Percentiles rank a stretch among this genome's conserved stretches.
Conservation (phyloP, 768 basidiomycete genomes). For the Kwoniella mangroviensis region DNA sequence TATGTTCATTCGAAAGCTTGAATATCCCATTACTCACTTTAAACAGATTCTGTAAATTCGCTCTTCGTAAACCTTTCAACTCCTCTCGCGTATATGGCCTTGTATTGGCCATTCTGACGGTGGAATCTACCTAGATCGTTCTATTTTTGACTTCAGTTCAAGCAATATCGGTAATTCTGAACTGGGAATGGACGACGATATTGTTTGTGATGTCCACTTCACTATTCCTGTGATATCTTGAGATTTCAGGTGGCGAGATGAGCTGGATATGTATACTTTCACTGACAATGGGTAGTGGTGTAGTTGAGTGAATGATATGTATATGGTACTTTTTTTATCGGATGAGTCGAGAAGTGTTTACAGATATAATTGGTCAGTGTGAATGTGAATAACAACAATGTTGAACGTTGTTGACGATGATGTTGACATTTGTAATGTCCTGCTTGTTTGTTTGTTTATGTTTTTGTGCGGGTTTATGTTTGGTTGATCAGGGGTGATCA, state of each 20-base stretch:
- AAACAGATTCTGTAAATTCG: slow-evolving; percentile 47
- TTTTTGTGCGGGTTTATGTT: neutral
- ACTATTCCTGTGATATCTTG: neutral
- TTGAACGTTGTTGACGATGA: neutral
- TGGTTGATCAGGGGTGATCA: neutral
- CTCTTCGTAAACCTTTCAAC: slow-evolving; percentile 39
- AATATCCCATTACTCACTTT: slow-evolving; percentile 33
- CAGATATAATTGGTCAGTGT: neutral
- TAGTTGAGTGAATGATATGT: neutral
- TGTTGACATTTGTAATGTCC: neutral
- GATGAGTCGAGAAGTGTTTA: neutral
- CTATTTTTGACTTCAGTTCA: neutral
- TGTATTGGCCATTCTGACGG: slow-evolving; percentile 23
- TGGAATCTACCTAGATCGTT: neutral
- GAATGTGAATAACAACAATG: too few relatives aligned
- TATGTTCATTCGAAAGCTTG: neutral
- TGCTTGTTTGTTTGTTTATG: neutral
- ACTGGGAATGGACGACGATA: neutral
- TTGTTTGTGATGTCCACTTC: too few relatives aligned
- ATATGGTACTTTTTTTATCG: neutral
- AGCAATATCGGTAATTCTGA: neutral
- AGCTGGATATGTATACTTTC: neutral
- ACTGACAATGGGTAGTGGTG: neutral
- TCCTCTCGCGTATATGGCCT: slow-evolving; percentile 40
- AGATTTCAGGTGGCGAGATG: neutral